Percentiles rank a stretch among this genome's conserved stretches.
Conservation (phyloP, 495 filamentous ascomycete genomes). For the Neurospora sp. region DNA sequence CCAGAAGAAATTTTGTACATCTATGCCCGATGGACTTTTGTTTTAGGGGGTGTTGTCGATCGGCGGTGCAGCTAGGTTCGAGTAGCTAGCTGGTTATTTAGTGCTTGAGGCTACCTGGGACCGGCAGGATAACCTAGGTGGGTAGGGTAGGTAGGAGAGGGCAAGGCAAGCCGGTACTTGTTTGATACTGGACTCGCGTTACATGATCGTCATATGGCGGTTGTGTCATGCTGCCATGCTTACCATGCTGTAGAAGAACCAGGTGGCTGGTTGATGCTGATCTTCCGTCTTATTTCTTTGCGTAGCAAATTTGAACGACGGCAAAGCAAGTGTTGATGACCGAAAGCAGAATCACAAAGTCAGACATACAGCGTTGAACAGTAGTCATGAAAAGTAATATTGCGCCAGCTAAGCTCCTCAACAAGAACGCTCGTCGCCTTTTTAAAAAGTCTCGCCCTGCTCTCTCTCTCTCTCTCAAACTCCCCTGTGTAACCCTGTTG, state of each 20-base stretch:
- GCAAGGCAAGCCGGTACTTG: not conserved
- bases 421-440: not conserved
- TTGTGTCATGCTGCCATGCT: not conserved
- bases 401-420: not conserved
- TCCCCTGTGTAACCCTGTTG: not conserved
- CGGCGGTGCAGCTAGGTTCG: too few relatives aligned
- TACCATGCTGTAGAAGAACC: not conserved
- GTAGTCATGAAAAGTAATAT: not conserved
- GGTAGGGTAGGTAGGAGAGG: not conserved
- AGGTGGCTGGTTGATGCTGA: not conserved
- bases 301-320: not conserved
- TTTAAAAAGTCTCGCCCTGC: not conserved
- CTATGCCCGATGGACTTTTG: too few relatives aligned
- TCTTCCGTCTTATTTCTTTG: not conserved
- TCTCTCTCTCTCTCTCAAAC: not conserved
- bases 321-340: not conserved
- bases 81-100: too few relatives aligned
- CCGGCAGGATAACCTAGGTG: too few relatives aligned
- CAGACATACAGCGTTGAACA: not conserved
- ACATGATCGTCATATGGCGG: not conserved
- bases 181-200: not conserved
- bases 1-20: too few relatives aligned
- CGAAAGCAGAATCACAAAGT: not conserved
- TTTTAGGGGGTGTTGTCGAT: too few relatives aligned
- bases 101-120: too few relatives aligned